Evolutionary conservation across 768 basidiomycete genomes (phyloP), one percentile per base, ranked within the genome.

Genomic region (Scleroderma citrinum): DNA sequence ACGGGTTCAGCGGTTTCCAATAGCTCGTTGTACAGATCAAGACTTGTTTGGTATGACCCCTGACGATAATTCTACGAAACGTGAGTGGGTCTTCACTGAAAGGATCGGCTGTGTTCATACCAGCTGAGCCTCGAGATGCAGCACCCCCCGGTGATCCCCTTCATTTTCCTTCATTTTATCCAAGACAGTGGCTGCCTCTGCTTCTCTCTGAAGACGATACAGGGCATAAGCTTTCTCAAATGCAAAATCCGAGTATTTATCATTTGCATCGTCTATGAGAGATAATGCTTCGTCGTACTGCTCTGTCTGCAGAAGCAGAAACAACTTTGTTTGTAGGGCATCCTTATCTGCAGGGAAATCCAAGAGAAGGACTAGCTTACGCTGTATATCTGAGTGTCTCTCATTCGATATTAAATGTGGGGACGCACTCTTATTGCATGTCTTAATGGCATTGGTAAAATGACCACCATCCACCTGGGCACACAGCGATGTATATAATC

Each of bases 401-500:
- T 51, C 51, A 47, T 29, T 29, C 26, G 61, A 51, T 23, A 56
- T 52, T 56, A 58, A 56, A 34, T 46, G 49, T 34, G 29, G 52
- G 49, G 48, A 73, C 81, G 50, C 59, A 91, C 93, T 87, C 73
- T 91, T 92, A 68, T 92, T 85, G 72, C 90, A 93, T 54, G 92
- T 93, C 76, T 85, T 90, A 61, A 92, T 76, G 23, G 91, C 92
- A 59, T 91, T 92, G 38, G 70, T 67, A 62, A 91, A 84, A 69
- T 93, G 83, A 2, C 86, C 88, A n/a, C 86, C 90, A 53, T 94
- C 90, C 57, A 94, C 83, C 64, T 95, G 93, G 10, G 88, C 86
- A 62, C 81, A 85, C 3, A 96, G 70, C 34, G 88, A 87, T 43
- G 78, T 81, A 68, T 87, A 92, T 45, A 87, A 71, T 16, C 81